These are phyloP conservation scores for Phaeotremella skinneri DNA, from an alignment of 768 basidiomycete genomes.

Conservation along the genomic window DNA sequence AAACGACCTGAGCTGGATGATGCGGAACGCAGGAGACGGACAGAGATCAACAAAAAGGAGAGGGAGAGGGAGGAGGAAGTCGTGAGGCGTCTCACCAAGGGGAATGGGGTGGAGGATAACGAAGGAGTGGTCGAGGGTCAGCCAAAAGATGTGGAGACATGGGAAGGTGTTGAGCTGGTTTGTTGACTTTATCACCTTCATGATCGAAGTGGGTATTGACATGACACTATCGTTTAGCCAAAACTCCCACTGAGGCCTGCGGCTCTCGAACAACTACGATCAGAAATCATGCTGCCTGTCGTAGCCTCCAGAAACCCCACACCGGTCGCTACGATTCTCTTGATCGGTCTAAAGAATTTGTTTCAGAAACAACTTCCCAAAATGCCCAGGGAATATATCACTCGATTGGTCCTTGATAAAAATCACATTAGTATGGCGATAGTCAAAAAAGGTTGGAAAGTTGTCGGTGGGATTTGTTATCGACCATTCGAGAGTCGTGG, in stretches of 20 bases:
- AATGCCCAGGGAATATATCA: constrained; percentile 98
- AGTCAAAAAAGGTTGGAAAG: constrained; percentile 89
- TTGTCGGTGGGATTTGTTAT: constrained; percentile 96
- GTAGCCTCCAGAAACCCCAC: constrained; percentile 78
- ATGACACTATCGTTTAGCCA: constrained; percentile 36
- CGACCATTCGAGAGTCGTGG: constrained; percentile 90
- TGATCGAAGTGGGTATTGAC: background rate
- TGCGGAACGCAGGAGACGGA: constrained; percentile 34
- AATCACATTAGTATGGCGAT: constrained; percentile 94
- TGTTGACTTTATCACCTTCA: no score
- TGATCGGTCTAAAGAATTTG: constrained; percentile 92
- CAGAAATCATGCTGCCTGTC: constrained; percentile 76
- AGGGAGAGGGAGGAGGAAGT: constrained; percentile 43
- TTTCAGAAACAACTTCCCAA: constrained; percentile 97
- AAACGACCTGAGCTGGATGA: constrained; percentile 41
- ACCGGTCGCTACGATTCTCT: constrained; percentile 69
- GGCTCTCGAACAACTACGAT: constrained; percentile 71
- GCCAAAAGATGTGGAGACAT: constrained; percentile 32
- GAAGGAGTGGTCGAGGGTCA: constrained; percentile 18
- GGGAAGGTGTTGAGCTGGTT: constrained; percentile 51
- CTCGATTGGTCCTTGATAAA: constrained; percentile 84
- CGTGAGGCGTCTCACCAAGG: constrained; percentile 65
- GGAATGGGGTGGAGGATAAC: constrained; percentile 66
- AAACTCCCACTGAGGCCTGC: constrained; percentile 68
- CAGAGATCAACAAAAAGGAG: constrained; percentile 43